phyloP scores from a whole-genome alignment of 2,329 filamentous ascomycete species.

The Aspergillus chevalieri region DNA sequence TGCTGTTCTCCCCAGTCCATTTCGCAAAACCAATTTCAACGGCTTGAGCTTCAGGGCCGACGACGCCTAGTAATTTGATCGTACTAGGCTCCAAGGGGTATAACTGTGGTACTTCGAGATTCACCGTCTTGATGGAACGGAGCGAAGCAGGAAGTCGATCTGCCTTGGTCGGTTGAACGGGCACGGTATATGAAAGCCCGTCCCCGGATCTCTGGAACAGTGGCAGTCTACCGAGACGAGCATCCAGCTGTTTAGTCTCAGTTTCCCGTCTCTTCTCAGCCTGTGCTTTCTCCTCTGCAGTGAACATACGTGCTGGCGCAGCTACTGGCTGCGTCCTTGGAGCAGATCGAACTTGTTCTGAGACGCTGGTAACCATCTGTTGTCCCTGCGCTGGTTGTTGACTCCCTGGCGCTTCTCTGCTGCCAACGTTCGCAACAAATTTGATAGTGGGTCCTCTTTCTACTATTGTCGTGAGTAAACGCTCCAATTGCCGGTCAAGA shows the following conservation, averaged over 20 bases:
- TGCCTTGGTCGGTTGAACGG: constrained; percentile 60
- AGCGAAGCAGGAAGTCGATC: constrained; percentile 57
- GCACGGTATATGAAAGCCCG: constrained; percentile 63
- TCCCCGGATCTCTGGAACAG: constrained; percentile 64
- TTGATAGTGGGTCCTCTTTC: constrained; percentile 68
- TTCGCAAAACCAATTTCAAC: constrained; percentile 61
- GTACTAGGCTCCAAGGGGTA: constrained; percentile 67
- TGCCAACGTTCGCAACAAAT: constrained; percentile 56
- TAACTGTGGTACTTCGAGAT: constrained; percentile 61
- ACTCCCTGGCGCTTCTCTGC: constrained; percentile 17
- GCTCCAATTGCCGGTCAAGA: constrained; percentile 67
- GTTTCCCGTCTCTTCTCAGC: constrained; percentile 59
- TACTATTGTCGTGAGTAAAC: constrained; percentile 60
- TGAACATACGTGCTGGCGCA: constrained; percentile 45
- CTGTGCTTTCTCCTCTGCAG: constrained; percentile 53
- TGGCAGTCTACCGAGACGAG: constrained; percentile 63
- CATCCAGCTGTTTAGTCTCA: constrained; percentile 67
- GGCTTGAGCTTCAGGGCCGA: constrained; percentile 53
- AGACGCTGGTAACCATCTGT: not conserved
- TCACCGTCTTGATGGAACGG: constrained; percentile 57
- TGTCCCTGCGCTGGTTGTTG: constrained; percentile 2
- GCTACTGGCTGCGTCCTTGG: constrained; percentile 12
- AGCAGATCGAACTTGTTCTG: not conserved
- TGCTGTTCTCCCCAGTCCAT: constrained; percentile 51
- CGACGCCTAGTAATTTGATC: constrained; percentile 60